Evolutionary conservation across 1,284 basidiomycete genomes (phyloP), one percentile per base, ranked within the genome.

Genomic region (Apiotrichum domesticum): DNA sequence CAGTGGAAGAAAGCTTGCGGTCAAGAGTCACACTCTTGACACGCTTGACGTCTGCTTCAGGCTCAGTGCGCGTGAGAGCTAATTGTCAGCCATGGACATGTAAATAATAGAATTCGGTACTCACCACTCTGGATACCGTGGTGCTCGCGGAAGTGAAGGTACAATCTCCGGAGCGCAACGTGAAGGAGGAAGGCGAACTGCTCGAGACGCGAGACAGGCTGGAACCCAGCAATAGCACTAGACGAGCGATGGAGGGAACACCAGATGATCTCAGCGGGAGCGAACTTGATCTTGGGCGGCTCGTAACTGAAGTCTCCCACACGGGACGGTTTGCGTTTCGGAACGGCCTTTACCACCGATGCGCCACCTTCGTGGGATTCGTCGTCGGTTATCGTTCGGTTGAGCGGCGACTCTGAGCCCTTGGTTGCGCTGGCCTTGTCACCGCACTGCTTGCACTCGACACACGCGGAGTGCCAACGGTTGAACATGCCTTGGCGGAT

Each of bases 161-260:
- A 97, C 54, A 99, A 80, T 67, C 95, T 83, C 63, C 94, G 84
- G 55, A 99, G 81, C 4, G 95, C 96, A 15, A 98, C 96, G 67
- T 98, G 94, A 54, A 99, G 80, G 59, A 99, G 78, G 80, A 96
- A 99, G 0, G 96, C 90, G 74, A 97, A 99, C 74, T 99, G 95
- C 79, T 99, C 95, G 64, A 99, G 79, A 59, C 95, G 82, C 52
- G 94, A 92, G 14, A 97, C 95, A 13, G 88, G 82, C 71, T 90
- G 87, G 77, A 98, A 97, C 8, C 93, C 93, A 21, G 78, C 68
- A 47, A 85, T 79, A 65, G 86, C 88, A 3, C 81, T 81, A 53
- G 71, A 70, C 70, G 83, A 84, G 42, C 81, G 86, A 78, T 88
- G 90, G n/a, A 87, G 84, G 7, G 81, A 82, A 75, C 95, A 98